Conservation (phyloP, 2,329 filamentous ascomycete species). For the Tolypocladium ovalisporum region DNA sequence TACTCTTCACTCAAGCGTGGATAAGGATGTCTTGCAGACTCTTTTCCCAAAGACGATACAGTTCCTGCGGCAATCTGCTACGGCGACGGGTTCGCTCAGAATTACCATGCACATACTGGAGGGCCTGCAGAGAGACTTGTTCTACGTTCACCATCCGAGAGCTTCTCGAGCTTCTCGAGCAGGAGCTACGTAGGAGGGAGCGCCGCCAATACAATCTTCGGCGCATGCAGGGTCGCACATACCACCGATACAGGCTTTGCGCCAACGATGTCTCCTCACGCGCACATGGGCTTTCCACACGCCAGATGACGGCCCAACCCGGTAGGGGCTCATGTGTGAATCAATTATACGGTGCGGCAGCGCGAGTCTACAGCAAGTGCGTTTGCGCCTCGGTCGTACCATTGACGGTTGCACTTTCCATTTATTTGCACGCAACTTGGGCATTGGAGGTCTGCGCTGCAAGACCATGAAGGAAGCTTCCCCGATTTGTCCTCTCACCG, state of each 20-base stretch:
- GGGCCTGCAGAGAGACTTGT: conserved; percentile 38
- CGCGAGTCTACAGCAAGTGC: too few species aligned
- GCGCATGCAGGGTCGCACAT: conserved; percentile 2
- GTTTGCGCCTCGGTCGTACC: too few species aligned
- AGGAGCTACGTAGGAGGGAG: too few species aligned
- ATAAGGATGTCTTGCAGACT: conserved; percentile 39
- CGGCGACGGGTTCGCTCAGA: conserved; percentile 63
- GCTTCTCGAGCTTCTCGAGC: conserved; percentile 33
- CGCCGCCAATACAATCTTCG: conserved; percentile 18
- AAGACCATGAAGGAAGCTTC: too few species aligned
- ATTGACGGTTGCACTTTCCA: too few species aligned
- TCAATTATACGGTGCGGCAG: too few species aligned
- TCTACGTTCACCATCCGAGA: conserved; percentile 16
- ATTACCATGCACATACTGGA: conserved; percentile 67
- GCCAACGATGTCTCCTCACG: conserved; percentile 1
- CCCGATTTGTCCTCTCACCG: too few species aligned
- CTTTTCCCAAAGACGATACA: conserved; percentile 65
- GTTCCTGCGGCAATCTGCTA: conserved; percentile 60
- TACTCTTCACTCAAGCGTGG: conserved; percentile 46
- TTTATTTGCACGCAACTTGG: too few species aligned
- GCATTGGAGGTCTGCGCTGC: too few species aligned
- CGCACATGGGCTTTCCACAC: not conserved
- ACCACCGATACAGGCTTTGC: not conserved
- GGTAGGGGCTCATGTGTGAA: too few species aligned
- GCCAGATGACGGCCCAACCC: too few species aligned